A percentile compares a stretch with the other conserved stretches of the same genome.
phyloP scores from a whole-genome alignment of 108 stramenopile genomes.

The Discostella stelligeroides region DNA sequence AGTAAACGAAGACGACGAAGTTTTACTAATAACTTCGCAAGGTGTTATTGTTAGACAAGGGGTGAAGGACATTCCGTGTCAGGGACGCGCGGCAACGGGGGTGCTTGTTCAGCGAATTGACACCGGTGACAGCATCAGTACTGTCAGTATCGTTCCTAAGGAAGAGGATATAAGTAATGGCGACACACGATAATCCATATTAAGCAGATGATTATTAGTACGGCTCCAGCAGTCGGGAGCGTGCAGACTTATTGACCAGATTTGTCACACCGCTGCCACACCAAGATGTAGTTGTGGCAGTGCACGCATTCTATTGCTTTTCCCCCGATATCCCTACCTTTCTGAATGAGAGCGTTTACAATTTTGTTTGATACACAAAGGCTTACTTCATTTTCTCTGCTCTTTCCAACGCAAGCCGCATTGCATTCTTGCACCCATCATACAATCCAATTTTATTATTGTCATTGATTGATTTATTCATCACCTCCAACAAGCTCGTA shows the following conservation, averaged over 20 bases:
- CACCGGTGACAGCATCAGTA: conserved; percentile 74
- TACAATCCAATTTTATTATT: conserved; percentile 84
- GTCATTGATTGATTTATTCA: conserved; percentile 76
- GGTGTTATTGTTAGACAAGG: conserved; percentile 92
- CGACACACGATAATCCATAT: neutral
- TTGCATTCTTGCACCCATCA: conserved; percentile 85
- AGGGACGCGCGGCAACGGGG: conserved; percentile 87
- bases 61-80: conserved; percentile 74
- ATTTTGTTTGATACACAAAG: no score
- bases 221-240: no score
- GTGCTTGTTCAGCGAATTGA: conserved; percentile 89
- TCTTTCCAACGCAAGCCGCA: conserved; percentile 60
- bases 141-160: conserved; percentile 76
- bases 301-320: no score
- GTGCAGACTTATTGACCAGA: no score
- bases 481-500: conserved; percentile 64
- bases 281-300: no score
- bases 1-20: conserved; percentile 87
- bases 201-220: no score
- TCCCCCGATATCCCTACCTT: no score
- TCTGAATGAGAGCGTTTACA: no score
- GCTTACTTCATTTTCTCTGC: conserved; percentile 12
- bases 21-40: conserved; percentile 84
- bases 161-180: conserved; percentile 26
- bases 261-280: no score